Conservation (phyloP, 345 rosid species). For the Excoecaria cochinchinensis region DNA sequence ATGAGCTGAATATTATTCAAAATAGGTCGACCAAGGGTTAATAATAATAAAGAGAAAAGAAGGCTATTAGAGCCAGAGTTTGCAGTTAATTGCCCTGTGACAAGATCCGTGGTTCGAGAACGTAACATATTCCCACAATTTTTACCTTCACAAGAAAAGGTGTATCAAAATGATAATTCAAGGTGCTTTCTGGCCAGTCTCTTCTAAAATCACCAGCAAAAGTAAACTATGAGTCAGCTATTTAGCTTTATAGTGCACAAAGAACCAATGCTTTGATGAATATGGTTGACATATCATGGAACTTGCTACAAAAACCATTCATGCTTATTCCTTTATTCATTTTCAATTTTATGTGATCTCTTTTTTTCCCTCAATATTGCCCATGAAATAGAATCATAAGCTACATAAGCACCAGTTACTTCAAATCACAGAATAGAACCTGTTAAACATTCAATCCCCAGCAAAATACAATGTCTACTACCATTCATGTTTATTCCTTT, state of each 20-base stretch:
- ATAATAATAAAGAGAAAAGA: too few relatives aligned
- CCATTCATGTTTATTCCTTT: background rate
- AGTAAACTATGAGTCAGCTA: background rate
- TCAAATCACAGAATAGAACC: background rate
- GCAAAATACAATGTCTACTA: background rate
- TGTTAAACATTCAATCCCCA: background rate
- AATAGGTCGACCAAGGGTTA: too few relatives aligned
- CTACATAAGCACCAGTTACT: background rate
- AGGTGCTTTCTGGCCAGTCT: background rate
- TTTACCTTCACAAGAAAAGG: background rate
- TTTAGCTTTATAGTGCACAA: too few relatives aligned
- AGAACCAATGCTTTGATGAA: background rate
- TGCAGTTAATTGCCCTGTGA: too few relatives aligned
- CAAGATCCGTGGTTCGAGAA: too few relatives aligned
- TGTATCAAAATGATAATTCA: background rate
- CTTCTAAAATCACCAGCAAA: background rate
- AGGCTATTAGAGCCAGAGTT: too few relatives aligned
- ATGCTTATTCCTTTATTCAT: background rate
- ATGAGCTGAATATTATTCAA: too few relatives aligned
- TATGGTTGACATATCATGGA: background rate
- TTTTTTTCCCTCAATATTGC: background rate
- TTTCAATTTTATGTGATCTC: background rate
- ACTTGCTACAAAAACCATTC: background rate
- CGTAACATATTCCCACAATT: background rate
- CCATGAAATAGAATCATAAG: background rate